Conservation (phyloP, 1,284 basidiomycete genomes). For the Sporisorium scitamineum region DNA sequence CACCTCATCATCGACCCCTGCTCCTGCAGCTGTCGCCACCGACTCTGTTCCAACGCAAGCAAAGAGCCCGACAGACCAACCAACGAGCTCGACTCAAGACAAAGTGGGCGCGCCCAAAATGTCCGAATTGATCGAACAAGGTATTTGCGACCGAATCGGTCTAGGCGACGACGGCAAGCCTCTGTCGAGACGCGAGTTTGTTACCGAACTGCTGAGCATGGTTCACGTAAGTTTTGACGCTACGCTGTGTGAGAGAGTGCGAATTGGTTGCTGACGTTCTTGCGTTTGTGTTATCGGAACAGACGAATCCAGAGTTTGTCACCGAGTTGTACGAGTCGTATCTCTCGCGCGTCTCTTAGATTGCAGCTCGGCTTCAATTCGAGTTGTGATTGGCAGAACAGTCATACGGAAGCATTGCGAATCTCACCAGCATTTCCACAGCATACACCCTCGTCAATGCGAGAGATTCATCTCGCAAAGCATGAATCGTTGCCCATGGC, state of each 20-base stretch:
- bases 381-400: too few species aligned
- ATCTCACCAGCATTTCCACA: too few species aligned
- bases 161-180: slow-evolving; percentile 65
- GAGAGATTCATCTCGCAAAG: neutral
- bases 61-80: neutral
- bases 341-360: slow-evolving; percentile 22
- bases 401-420: neutral
- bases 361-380: neutral
- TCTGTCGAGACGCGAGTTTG: slow-evolving; percentile 75
- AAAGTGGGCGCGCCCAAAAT: slow-evolving; percentile 66
- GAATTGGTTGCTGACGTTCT: slow-evolving; percentile 6
- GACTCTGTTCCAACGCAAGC: neutral
- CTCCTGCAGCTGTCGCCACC: neutral
- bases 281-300: neutral
- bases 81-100: slow-evolving; percentile 13
- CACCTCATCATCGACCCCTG: neutral
- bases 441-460: neutral
- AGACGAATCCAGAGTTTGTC: slow-evolving; percentile 62
- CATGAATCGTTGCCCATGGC: neutral
- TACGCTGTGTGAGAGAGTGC: neutral
- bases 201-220: slow-evolving; percentile 77
- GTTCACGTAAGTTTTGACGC: slow-evolving; percentile 75
- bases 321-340: slow-evolving; percentile 55
- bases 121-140: slow-evolving; percentile 70
- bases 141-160: slow-evolving; percentile 69